A percentile compares a stretch with the other conserved stretches of the same genome.
Conservation (phyloP, 805 yeast species). For the Cyberlindnera lachancei region DNA sequence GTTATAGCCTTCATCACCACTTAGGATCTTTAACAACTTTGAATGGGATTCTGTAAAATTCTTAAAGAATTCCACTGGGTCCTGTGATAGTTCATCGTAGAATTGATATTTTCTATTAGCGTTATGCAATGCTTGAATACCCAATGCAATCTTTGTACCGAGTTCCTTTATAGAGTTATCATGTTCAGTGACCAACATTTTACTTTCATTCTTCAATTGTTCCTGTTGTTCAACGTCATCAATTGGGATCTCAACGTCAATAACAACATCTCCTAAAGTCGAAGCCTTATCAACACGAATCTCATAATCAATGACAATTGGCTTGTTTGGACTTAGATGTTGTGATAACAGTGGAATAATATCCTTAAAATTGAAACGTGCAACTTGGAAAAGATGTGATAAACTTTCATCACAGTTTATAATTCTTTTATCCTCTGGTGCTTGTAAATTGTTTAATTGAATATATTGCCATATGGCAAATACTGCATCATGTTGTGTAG, state of each 20-base stretch:
- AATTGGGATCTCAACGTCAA: slow-evolving; percentile 63
- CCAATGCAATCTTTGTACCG: slow-evolving; percentile 27
- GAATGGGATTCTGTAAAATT: slow-evolving; percentile 75
- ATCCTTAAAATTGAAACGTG: slow-evolving; percentile 59
- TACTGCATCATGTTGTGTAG: slow-evolving; percentile 80
- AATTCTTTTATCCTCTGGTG: slow-evolving; percentile 45
- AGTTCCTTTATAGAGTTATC: slow-evolving; percentile 28
- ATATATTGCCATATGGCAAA: slow-evolving; percentile 76
- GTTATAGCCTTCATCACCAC: slow-evolving; percentile 84
- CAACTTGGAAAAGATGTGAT: slow-evolving; percentile 36
- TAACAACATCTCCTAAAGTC: slow-evolving; percentile 71
- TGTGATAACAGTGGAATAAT: slow-evolving; percentile 61
- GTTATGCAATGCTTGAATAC: slow-evolving; percentile 43
- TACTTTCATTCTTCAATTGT: slow-evolving; percentile 25
- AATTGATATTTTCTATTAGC: slow-evolving; percentile 66
- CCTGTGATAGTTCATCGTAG: slow-evolving; percentile 61
- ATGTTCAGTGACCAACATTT: slow-evolving; percentile 19
- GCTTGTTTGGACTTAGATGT: slow-evolving; percentile 70
- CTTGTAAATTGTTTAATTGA: slow-evolving; percentile 57
- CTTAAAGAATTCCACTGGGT: slow-evolving; percentile 71
- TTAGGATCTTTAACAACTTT: slow-evolving; percentile 74
- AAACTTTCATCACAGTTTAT: slow-evolving; percentile 44
- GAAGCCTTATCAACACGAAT: slow-evolving; percentile 71
- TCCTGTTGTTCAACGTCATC: slow-evolving; percentile 24
- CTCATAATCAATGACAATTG: slow-evolving; percentile 68